phyloP scores from a whole-genome alignment of 495 filamentous ascomycete species.

The Aspergillus sclerotiicarbonarius region DNA sequence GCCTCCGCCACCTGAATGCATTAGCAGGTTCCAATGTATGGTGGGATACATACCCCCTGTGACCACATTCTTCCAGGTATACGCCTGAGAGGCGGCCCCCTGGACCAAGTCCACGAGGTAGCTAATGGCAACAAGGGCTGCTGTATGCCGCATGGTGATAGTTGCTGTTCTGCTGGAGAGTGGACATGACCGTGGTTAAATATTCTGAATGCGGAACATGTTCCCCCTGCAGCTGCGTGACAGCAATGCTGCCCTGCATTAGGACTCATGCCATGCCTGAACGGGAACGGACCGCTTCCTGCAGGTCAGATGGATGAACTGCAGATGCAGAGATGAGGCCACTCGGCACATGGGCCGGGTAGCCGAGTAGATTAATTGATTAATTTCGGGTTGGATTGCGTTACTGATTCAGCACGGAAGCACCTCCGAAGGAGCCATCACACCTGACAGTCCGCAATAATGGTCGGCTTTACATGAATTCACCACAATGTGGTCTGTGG shows the following conservation, averaged over 20 bases:
- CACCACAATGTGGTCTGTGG: too few relatives aligned
- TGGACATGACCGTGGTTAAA: neutral
- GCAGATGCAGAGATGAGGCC: too few relatives aligned
- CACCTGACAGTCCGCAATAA: too few relatives aligned
- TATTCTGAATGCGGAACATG: neutral
- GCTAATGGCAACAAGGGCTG: constrained; percentile 5
- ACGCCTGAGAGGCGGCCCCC: constrained; percentile 14
- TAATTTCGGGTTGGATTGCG: neutral
- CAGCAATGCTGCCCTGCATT: too few relatives aligned
- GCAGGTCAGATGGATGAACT: too few relatives aligned
- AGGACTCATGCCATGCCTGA: too few relatives aligned
- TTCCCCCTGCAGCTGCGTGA: too few relatives aligned
- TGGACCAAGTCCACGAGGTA: constrained; percentile 3
- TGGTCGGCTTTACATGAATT: too few relatives aligned
- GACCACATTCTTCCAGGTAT: constrained; percentile 18
- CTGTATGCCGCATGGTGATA: neutral
- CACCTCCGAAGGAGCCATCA: too few relatives aligned
- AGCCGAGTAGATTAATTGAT: neutral
- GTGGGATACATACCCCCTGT: constrained; percentile 12
- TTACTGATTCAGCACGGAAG: neutral
- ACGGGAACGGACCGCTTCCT: too few relatives aligned
- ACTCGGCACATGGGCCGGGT: neutral
- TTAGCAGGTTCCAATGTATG: neutral
- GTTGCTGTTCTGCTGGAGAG: neutral
- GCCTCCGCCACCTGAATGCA: constrained; percentile 11